Conservation (phyloP, 805 yeast genomes). For the Hyphopichia homilentoma region DNA sequence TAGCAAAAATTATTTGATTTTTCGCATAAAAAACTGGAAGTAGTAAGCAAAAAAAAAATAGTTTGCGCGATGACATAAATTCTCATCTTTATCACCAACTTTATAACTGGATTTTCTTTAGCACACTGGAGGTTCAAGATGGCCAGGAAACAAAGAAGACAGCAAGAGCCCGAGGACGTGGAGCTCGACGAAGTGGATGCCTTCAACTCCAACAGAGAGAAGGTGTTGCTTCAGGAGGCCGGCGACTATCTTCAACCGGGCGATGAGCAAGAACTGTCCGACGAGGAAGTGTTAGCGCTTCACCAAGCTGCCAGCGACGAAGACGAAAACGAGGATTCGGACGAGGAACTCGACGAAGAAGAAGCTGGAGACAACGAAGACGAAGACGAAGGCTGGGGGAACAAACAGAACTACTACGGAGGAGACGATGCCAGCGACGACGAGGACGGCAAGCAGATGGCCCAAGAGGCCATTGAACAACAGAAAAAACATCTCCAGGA, state of each 20-base stretch:
- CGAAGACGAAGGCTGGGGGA: conserved; percentile 41
- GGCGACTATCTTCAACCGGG: conserved; percentile 44
- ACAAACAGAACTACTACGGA: conserved; percentile 50
- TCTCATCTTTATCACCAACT: too few relatives aligned
- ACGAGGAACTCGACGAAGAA: conserved; percentile 18
- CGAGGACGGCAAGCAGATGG: conserved; percentile 72
- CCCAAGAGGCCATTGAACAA: conserved; percentile 81
- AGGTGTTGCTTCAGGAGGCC: conserved; percentile 54
- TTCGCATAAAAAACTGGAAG: neutral
- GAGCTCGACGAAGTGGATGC: conserved; percentile 68
- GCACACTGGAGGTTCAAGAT: too few relatives aligned
- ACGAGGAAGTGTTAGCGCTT: conserved; percentile 13
- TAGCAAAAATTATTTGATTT: neutral
- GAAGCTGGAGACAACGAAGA: conserved; percentile 23
- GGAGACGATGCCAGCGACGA: conserved; percentile 70
- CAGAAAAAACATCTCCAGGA: conserved; percentile 74
- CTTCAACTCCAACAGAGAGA: conserved; percentile 58
- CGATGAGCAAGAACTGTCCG: conserved; percentile 49
- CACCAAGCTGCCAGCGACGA: conserved; percentile 33
- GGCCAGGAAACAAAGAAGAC: conserved; percentile 15
- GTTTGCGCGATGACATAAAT: neutral
- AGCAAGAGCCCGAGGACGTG: conserved; percentile 14
- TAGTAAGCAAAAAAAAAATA: too few relatives aligned
- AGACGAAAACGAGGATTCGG: conserved; percentile 42
- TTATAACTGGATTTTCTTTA: too few relatives aligned